Conservation (phyloP, 2,329 filamentous ascomycete genomes). For the Dactylonectria estremocensis region DNA sequence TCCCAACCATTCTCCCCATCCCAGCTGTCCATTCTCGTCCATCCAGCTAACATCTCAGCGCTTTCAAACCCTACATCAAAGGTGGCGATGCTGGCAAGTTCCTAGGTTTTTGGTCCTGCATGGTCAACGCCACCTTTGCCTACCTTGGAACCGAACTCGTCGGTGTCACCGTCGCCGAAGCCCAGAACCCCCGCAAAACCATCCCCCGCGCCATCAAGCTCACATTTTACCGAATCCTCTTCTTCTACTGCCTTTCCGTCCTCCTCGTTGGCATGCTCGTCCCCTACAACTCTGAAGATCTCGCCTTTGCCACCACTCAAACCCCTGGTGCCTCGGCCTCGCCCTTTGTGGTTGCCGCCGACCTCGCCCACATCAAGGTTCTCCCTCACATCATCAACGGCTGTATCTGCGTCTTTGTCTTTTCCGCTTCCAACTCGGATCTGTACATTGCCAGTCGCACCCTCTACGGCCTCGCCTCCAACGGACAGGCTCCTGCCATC, state of each 20-base stretch:
- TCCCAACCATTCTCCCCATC: too few relatives aligned
- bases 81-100: conserved; percentile 63
- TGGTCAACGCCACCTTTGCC: conserved; percentile 84
- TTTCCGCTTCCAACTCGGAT: conserved; percentile 84
- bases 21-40: too few relatives aligned
- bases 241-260: conserved; percentile 84
- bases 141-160: conserved; percentile 84
- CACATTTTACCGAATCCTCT: conserved; percentile 85
- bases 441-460: conserved; percentile 83
- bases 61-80: conserved; percentile 52
- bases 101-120: conserved; percentile 77
- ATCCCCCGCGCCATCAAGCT: conserved; percentile 85
- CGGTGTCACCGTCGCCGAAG: conserved; percentile 84
- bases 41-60: conserved; percentile 48
- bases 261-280: conserved; percentile 84
- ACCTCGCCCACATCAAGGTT: conserved; percentile 72
- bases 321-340: conserved; percentile 63
- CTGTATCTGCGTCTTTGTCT: conserved; percentile 82
- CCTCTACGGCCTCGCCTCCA: conserved; percentile 80
- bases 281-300: conserved; percentile 75
- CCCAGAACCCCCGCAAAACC: conserved; percentile 83
- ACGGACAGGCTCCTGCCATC: conserved; percentile 80
- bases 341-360: conserved; percentile 83
- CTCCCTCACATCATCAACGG: conserved; percentile 81
- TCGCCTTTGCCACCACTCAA: conserved; percentile 70